phyloP scores from a whole-genome alignment of 345 rosid genomes.

The Cardamine occulta region DNA sequence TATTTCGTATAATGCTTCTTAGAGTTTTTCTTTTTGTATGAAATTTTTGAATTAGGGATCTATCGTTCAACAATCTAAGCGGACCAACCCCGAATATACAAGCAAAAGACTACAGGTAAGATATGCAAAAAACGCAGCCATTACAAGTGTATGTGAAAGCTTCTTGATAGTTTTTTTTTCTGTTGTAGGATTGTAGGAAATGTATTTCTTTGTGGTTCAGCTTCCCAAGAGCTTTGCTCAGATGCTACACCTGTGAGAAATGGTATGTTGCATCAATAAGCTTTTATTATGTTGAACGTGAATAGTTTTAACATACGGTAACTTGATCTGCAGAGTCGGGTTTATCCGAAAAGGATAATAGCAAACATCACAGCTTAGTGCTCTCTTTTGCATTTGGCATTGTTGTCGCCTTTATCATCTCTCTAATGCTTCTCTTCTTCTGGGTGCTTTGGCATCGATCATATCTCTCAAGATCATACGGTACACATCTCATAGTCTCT shows the following conservation, averaged over 20 bases:
- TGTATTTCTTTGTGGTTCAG: slow-evolving; percentile 68
- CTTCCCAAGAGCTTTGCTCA: slow-evolving; percentile 57
- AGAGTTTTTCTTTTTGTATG: not conserved
- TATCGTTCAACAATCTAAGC: slow-evolving; percentile 89
- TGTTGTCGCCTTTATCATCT: slow-evolving; percentile 68
- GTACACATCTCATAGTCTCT: slow-evolving; percentile 46
- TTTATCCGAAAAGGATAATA: slow-evolving; percentile 46
- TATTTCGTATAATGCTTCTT: not conserved
- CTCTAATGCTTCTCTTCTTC: slow-evolving; percentile 66
- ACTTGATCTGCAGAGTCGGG: slow-evolving; percentile 50
- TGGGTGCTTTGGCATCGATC: slow-evolving; percentile 88
- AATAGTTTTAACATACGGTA: slow-evolving; percentile 3
- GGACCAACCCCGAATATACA: slow-evolving; percentile 85
- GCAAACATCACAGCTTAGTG: slow-evolving; percentile 61
- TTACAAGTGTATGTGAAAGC: slow-evolving; percentile 12
- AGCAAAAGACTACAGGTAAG: slow-evolving; percentile 87
- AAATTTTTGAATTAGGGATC: slow-evolving; percentile 58
- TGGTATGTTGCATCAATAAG: slow-evolving; percentile 49
- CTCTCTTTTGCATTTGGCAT: slow-evolving; percentile 68
- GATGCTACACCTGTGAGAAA: slow-evolving; percentile 56
- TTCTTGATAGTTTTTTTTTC: not conserved
- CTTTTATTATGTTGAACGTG: slow-evolving; percentile 1
- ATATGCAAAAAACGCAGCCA: not conserved
- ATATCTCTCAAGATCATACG: slow-evolving; percentile 60
- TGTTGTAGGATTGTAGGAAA: slow-evolving; percentile 69